Base-by-base conservation (phyloP, 2,329 filamentous ascomycete species). In the Paecilomyces variotii region DNA sequence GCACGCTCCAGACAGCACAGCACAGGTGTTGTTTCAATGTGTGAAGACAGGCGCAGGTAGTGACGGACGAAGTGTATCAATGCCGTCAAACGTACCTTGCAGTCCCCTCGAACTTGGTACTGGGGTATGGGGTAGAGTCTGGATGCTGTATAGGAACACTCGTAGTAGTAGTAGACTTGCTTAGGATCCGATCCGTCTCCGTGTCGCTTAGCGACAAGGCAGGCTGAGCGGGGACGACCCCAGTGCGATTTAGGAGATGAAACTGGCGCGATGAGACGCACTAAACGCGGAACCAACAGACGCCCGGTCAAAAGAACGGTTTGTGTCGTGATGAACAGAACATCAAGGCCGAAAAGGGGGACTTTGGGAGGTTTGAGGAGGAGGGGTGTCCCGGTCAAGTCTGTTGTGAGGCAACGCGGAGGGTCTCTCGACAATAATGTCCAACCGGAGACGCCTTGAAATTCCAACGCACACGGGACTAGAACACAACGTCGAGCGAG, bases 181-280 rank as follows among this genome's bases (percentile, higher is more conserved):
- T 53, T 54, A 35, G 53, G 59, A 55, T 55, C 70, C 62, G 64
- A 55, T 55, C 70, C 62, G 64, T 63, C 70, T 72, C 70, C 68
- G 71, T 72, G 72, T 74, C 72, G 72, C 71, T 73, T 72, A 72
- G 71, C 71, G 68, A 67, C 66, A 71, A 19, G 64, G 65, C 62
- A 69, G 68, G 66, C 67, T 68, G 66, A 69, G 72, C 68, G 71
- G 69, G 65, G 61, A 64, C 39, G 12, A 54, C 56, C 57, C 50
- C 49, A 54, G 30, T 51, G 39, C 53, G 28, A 59, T 53, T 57
- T 45, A 53, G 10, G 27, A 26, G 6, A 39, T 28, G 54, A 32
- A 56, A 45, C 55, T 56, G 55, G 27, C 55, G 55, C 55, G 24
- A n/a, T 24, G 50, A 52, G 25, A 52, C 50, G 24, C 50, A 9